Evolutionary conservation across 768 basidiomycete genomes (phyloP), one percentile per base, ranked within the genome.

Genomic region (Omphalotus guepiniiformis): DNA sequence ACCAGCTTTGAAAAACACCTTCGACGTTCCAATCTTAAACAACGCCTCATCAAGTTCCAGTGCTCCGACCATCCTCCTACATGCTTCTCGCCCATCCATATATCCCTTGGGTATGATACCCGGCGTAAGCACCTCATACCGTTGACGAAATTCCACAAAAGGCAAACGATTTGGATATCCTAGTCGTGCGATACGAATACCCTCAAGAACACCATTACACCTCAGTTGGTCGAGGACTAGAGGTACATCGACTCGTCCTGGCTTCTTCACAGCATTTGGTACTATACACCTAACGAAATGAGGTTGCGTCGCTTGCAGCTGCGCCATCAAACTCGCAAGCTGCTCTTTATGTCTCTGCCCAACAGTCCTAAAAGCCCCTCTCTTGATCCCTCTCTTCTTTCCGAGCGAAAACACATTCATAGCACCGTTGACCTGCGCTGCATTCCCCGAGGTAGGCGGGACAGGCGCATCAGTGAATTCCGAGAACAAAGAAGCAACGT

Each of bases 241-340:
- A 0, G 95, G 95, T 1, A 93, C 88, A 57, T 96, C 94, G 53
- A 99, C 77, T 36, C 88, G 79, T 5, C 88, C 88, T 0, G 96
- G 92, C 59, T 88, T 89, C 75, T 98, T 98, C 66, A 82, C 72
- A 16, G 76, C 70, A 57, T 99, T 99, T 2, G 96, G 96, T 2
- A 99, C 95, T 57, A 99, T 99, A 60, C 96, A 99, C 21, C 96
- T 80, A 11, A 99, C 89, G 65, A 99, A 99, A 64, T 99, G 96
- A 1, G 96, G 96, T 57, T 97, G 94, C 0, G 96, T 99, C 2
- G 91, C 81, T 48, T 88, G 82, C 9, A 99, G 75, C 58, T 98
- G 96, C 2, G 70, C 63, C 91, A 99, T 95, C 42, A 99, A 75
- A 57, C 88, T 88, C 7, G 85, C 73, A 6, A 99, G 78, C 61